Base-by-base conservation (phyloP, 306 rosid species). In the Quercus suber region DNA sequence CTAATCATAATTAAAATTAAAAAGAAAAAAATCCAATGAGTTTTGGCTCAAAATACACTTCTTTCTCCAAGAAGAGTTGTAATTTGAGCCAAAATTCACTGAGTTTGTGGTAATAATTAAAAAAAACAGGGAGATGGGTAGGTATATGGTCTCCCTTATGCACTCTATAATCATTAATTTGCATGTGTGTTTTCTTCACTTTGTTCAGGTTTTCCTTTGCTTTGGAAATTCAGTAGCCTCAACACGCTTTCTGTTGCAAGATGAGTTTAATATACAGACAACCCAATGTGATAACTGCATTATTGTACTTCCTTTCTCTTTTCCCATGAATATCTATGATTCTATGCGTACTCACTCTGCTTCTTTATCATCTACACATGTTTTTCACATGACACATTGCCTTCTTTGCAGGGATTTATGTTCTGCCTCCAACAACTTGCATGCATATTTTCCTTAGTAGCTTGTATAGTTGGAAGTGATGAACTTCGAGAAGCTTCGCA, bases 231-330 rank as follows among this genome's bases (percentile, higher is more conserved):
- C 98, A 41, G 98, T 93, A 71, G 94, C 97, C 84, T 94, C 98
- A 12, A 90, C 97, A 79, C 97, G 97, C 80, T 90, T 92, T 82
- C 60, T 94, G 81, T 82, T 94, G 88, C 98, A 92, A 88, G 98
- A 94, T 70, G 97, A 94, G 78, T 90, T 94, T 71, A 94, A 94
- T 78, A 94, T 94, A 71, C 97, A 92, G 79, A 92, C 97, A n/a
- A 90, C 97, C 0, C 75, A 89, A 45, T 92, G 98, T 75, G 97
- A 92, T 74, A 94, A 94, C 69, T 94, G 97, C 97, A 90, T 94
- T 70, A 94, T 91, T 83, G 97, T 91, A 89, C 35, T 68, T 79
- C 68, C 85, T 80, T 83, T 82, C n/a, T 71, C 78, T 69, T 63
- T 72, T 55, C 71, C 37, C 21, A 18, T 21, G 67, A 60, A 60